Evolutionary conservation across 495 filamentous ascomycete species (phyloP).

Genomic region (Lasiosphaeria hispida): DNA sequence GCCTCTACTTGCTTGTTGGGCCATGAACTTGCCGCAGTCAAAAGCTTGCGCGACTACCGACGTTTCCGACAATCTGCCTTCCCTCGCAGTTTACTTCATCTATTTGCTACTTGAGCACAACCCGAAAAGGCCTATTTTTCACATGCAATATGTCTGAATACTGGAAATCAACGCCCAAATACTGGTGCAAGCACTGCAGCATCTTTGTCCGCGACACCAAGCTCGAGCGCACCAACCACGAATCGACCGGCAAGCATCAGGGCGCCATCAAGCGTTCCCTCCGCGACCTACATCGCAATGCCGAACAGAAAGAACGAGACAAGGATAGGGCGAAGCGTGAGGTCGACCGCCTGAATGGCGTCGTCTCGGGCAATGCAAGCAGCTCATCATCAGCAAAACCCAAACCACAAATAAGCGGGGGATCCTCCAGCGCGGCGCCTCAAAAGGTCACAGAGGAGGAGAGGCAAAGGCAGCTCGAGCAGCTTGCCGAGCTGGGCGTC

Average conservation of each 20-base stretch:
- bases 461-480: conserved; percentile 77
- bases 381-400: conserved; percentile 7
- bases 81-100: too few relatives aligned
- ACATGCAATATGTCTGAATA: conserved; percentile 78
- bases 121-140: background rate
- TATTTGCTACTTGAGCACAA: too few relatives aligned
- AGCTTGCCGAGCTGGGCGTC: conserved; percentile 85
- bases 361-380: conserved; percentile 44
- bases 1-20: background rate
- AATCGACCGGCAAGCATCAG: conserved; percentile 86
- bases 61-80: too few relatives aligned
- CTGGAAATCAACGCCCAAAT: conserved; percentile 96
- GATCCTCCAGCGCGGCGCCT: conserved; percentile 16
- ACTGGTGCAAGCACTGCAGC: conserved; percentile 98
- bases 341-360: conserved; percentile 78
- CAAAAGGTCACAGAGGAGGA: conserved; percentile 58
- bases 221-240: conserved; percentile 86
- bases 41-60: too few relatives aligned
- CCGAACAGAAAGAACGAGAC: conserved; percentile 74
- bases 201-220: conserved; percentile 88
- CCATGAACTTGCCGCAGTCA: background rate
- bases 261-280: conserved; percentile 84
- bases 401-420: conserved; percentile 9
- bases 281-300: conserved; percentile 76
- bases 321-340: conserved; percentile 80